These are phyloP conservation scores for Cymbidium sinense DNA, from an alignment of 106 monocot genomes.

Conservation along the genomic window DNA sequence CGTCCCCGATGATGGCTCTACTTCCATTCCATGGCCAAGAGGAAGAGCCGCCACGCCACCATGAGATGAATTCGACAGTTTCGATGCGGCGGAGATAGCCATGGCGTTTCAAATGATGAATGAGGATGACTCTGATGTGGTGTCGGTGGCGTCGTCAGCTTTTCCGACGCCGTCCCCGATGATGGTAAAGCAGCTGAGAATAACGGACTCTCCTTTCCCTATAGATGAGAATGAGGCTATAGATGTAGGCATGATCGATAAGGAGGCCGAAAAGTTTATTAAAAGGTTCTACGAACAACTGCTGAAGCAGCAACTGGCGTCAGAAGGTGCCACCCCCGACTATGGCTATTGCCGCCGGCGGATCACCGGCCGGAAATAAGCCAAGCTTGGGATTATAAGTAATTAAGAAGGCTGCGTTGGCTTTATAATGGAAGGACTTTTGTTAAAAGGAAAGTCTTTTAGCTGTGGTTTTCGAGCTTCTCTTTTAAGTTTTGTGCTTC, in stretches of 20 bases:
- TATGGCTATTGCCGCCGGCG: too few species aligned
- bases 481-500: too few species aligned
- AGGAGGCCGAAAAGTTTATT: slow-evolving; percentile 64
- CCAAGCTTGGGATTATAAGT: too few species aligned
- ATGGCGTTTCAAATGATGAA: slow-evolving; percentile 10
- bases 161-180: slow-evolving; percentile 12
- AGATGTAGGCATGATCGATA: slow-evolving; percentile 15
- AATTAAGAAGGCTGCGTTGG: too few species aligned
- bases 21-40: too few species aligned
- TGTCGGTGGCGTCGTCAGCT: not conserved
- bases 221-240: slow-evolving; percentile 14
- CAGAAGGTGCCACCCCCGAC: too few species aligned
- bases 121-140: not conserved
- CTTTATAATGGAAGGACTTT: too few species aligned
- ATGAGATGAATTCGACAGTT: not conserved
- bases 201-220: slow-evolving; percentile 56
- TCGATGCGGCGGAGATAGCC: slow-evolving; percentile 8
- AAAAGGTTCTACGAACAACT: slow-evolving; percentile 65
- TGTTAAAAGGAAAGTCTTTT: too few species aligned
- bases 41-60: too few species aligned
- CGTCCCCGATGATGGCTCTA: too few species aligned
- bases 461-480: too few species aligned
- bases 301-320: slow-evolving; percentile 21
- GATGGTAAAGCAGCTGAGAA: slow-evolving; percentile 22
- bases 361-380: too few species aligned